Percentiles rank a stretch among this genome's conserved stretches.
These are phyloP conservation scores for Paratinospora sagittata DNA, from an alignment of 164 flowering plant species.

Conservation along the genomic window DNA sequence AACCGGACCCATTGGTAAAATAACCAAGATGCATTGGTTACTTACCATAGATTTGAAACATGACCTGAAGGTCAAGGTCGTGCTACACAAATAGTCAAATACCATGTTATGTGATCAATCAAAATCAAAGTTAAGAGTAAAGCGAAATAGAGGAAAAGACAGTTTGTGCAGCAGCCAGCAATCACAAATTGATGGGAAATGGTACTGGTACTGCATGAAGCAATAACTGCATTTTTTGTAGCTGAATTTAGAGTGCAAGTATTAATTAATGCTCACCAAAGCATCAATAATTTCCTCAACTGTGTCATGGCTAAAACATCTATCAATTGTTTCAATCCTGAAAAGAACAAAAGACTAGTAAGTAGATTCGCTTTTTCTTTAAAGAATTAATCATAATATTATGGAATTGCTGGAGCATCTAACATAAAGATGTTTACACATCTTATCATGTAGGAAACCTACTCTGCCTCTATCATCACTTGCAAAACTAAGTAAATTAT, in stretches of 20 bases:
- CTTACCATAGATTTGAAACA: neutral
- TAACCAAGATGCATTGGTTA: neutral
- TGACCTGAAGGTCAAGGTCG: neutral
- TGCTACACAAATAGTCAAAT: neutral
- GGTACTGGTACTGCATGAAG: neutral
- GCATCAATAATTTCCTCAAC: constrained; percentile 86
- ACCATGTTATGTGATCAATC: neutral
- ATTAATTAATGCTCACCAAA: constrained; percentile 47
- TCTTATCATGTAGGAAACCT: neutral
- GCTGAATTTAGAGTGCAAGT: neutral
- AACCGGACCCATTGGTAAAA: too few species aligned
- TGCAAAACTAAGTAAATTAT: neutral
- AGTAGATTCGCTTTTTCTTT: neutral
- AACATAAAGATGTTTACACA: neutral
- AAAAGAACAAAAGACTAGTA: constrained; percentile 6
- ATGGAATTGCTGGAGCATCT: neutral
- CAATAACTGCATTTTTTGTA: neutral
- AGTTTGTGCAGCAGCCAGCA: neutral
- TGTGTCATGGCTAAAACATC: constrained; percentile 73
- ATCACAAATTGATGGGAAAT: neutral
- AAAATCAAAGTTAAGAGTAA: neutral
- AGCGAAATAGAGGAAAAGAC: neutral
- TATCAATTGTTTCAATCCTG: constrained; percentile 76
- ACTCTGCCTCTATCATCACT: neutral
- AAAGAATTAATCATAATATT: neutral